Conservation (phyloP, 2,329 filamentous ascomycete genomes). For the Davidsoniella eucalypti region DNA sequence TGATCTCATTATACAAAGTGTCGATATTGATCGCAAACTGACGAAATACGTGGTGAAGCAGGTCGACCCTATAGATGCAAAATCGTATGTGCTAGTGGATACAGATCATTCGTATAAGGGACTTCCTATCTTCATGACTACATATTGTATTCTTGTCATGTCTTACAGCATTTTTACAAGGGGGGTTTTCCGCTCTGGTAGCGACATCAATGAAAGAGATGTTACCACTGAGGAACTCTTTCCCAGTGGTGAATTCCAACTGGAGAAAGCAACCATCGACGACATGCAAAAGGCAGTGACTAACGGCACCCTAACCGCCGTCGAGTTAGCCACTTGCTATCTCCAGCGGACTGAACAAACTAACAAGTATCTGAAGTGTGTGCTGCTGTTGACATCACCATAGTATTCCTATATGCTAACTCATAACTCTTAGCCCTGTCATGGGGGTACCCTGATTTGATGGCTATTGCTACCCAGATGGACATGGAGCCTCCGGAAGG, state of each 20-base stretch:
- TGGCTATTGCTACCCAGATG: slow-evolving; percentile 41
- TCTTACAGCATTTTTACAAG: no score
- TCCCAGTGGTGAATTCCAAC: slow-evolving; percentile 40
- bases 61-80: no score
- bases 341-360: slow-evolving; percentile 43
- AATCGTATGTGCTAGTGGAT: no score
- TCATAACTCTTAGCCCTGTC: slow-evolving; percentile 27
- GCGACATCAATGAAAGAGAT: slow-evolving; percentile 17
- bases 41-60: no score
- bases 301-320: slow-evolving; percentile 36
- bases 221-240: slow-evolving; percentile 29
- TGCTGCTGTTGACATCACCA: not conserved
- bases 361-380: slow-evolving; percentile 46
- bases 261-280: slow-evolving; percentile 58
- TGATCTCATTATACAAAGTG: no score
- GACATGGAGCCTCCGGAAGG: slow-evolving; percentile 44
- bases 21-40: no score
- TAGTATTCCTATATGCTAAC: not conserved
- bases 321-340: slow-evolving; percentile 45
- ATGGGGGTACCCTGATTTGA: slow-evolving; percentile 51
- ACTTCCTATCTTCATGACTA: no score
- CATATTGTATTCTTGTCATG: no score
- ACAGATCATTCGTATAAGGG: no score
- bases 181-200: no score
- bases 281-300: no score